A percentile compares a stretch with the other conserved stretches of the same genome.
phyloP scores from a whole-genome alignment of 495 filamentous ascomycete species.

The Astrocystis sublimbata region DNA sequence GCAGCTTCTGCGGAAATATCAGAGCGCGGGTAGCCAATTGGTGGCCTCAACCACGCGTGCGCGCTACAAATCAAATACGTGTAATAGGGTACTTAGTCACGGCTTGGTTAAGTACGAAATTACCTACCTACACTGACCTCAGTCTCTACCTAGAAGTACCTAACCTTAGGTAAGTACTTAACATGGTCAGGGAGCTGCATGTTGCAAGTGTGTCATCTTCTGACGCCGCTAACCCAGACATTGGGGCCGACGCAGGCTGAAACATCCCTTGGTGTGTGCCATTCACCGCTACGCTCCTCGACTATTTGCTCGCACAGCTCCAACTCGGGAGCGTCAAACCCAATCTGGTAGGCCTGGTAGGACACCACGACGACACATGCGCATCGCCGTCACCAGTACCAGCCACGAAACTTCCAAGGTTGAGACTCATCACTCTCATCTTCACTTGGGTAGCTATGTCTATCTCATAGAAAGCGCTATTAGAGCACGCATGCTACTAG shows the following conservation, averaged over 20 bases:
- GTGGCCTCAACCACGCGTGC: conserved; percentile 12
- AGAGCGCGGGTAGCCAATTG: conserved; percentile 8
- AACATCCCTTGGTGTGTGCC: not conserved
- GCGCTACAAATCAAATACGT: conserved; percentile 12
- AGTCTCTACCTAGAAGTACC: too few species aligned
- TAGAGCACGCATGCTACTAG: too few species aligned
- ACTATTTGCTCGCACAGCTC: conserved; percentile 7
- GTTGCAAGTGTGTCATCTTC: conserved; percentile 6
- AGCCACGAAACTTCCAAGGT: not conserved
- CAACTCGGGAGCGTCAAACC: too few species aligned
- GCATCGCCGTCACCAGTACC: not conserved
- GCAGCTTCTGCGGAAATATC: not conserved
- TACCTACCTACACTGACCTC: too few species aligned
- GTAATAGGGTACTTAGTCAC: not conserved
- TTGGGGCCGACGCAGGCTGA: not conserved
- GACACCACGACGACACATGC: not conserved
- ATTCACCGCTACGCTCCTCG: not conserved
- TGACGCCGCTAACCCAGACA: conserved; percentile 8
- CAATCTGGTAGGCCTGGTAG: not conserved
- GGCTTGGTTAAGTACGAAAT: not conserved
- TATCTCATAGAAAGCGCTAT: too few species aligned
- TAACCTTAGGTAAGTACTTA: too few species aligned
- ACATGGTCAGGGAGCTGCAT: conserved; percentile 2
- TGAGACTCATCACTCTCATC: too few species aligned
- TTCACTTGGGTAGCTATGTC: too few species aligned